Conservation (phyloP, 2,329 filamentous ascomycete species). For the Alternaria infectoria region DNA sequence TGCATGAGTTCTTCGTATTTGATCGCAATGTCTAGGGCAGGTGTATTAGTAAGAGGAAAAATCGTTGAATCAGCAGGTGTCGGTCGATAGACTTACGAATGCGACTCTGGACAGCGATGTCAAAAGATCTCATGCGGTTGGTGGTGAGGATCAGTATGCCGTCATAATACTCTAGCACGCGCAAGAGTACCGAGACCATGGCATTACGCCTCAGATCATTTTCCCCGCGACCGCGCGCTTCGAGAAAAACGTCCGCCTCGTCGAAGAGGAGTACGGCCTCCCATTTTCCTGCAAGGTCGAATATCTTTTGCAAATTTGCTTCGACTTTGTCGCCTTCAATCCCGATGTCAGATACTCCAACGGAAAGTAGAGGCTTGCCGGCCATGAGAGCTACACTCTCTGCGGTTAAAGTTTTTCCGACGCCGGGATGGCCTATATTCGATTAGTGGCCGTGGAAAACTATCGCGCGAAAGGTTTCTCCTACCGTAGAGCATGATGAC, state of each 20-base stretch:
- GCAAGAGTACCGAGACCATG: conserved; percentile 21
- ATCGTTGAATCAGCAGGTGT: background rate
- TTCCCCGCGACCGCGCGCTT: conserved; percentile 48
- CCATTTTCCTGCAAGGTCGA: background rate
- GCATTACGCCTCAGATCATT: conserved; percentile 26
- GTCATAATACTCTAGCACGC: conserved; percentile 13
- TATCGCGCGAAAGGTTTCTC: background rate
- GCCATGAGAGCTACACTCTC: background rate
- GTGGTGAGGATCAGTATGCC: conserved; percentile 54
- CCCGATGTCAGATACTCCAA: background rate
- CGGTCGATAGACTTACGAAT: background rate
- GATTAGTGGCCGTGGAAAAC: background rate
- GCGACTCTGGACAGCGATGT: background rate
- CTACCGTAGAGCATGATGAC: background rate
- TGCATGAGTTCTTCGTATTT: background rate
- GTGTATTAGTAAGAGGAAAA: background rate
- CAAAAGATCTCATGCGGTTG: conserved; percentile 42
- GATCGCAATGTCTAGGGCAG: background rate
- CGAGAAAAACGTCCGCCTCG: conserved; percentile 59
- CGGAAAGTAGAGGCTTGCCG: background rate
- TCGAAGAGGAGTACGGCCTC: background rate
- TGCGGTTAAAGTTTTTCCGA: background rate
- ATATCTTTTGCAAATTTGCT: background rate
- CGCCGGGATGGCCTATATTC: background rate
- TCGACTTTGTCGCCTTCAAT: background rate